Evolutionary conservation across 2,329 filamentous ascomycete genomes (phyloP).

Genomic region (Fusarium penzigii): DNA sequence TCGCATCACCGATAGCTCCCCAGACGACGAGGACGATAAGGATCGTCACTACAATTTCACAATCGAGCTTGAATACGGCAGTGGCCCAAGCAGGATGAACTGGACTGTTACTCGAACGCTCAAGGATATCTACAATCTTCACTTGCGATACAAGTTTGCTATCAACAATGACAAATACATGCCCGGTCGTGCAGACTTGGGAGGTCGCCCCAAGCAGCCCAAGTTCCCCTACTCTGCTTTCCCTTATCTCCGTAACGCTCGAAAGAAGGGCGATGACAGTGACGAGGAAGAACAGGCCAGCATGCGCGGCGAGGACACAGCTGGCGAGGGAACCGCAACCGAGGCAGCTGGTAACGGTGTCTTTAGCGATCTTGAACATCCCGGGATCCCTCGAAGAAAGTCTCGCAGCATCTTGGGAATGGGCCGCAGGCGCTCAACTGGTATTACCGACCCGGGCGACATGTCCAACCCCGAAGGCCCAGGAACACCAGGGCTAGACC

Average conservation of each 20-base stretch:
- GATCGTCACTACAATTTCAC: conserved; percentile 82
- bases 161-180: conserved; percentile 82
- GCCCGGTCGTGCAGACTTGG: conserved; percentile 64
- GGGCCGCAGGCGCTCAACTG: conserved; percentile 49
- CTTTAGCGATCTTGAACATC: conserved; percentile 37
- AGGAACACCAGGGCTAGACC: conserved; percentile 54
- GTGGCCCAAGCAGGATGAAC: conserved; percentile 91
- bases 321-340: conserved; percentile 57
- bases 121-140: conserved; percentile 87
- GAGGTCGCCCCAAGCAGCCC: conserved; percentile 76
- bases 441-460: conserved; percentile 48
- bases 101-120: conserved; percentile 91
- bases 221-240: conserved; percentile 88
- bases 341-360: conserved; percentile 61
- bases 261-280: conserved; percentile 76
- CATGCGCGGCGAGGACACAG: conserved; percentile 45
- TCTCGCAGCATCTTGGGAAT: conserved; percentile 57
- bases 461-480: conserved; percentile 41
- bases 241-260: conserved; percentile 81
- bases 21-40: conserved; percentile 62
- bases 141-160: conserved; percentile 89
- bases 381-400: conserved; percentile 43
- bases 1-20: conserved; percentile 76
- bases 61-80: conserved; percentile 94
- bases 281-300: conserved; percentile 66